Base-by-base conservation (phyloP, 108 stramenopile genomes). In the Nannochloropsis salina region DNA sequence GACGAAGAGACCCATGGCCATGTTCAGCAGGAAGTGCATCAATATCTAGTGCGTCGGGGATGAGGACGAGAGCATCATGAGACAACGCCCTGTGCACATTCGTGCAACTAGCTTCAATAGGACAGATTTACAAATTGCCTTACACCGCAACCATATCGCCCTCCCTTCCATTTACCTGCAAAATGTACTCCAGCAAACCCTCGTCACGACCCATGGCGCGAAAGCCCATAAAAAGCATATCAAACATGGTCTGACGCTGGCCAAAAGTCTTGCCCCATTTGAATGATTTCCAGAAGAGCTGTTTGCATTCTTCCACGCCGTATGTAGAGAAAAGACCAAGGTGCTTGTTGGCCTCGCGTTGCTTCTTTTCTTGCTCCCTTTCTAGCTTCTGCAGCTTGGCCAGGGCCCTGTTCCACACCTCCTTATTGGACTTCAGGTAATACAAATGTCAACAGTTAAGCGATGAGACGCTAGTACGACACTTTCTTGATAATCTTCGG, bases 181-280 rank as follows among this genome's bases (percentile, higher is more conserved):
- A 74, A 74, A n/a, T 74, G 61, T 74, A 74, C 61, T 74, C 61
- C 61, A 74, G n/a, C 61, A 74, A 74, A n/a, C 61, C 61, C n/a
- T 74, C 61, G n/a, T 74, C 61, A 15, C 61, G 61, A 74, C 61
- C 20, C 61, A 74, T 74, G 61, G 61, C 61, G 61, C 61, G 61
- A 74, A 74, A 74, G 3, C 61, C 61, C 61, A 74, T 74, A n/a
- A 74, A 74, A 15, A 74, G 61, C 61, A 74, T 74, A n/a, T 74
- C 61, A n/a, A 74, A 74, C 61, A 74, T 74, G 20, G 61, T 74
- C 61, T 74, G 61, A 4, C 61, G 61, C 61, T 74, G 61, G 20
- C 61, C 61, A n/a, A 74, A 74, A 6, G 1, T n/a, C 61, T 74
- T 74, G 61, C 61, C 61, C 61, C 61, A 74, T 8, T 74, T 74